Conservation (phyloP, 2,329 filamentous ascomycete genomes). For the Lecanoromycetidae sp. region DNA sequence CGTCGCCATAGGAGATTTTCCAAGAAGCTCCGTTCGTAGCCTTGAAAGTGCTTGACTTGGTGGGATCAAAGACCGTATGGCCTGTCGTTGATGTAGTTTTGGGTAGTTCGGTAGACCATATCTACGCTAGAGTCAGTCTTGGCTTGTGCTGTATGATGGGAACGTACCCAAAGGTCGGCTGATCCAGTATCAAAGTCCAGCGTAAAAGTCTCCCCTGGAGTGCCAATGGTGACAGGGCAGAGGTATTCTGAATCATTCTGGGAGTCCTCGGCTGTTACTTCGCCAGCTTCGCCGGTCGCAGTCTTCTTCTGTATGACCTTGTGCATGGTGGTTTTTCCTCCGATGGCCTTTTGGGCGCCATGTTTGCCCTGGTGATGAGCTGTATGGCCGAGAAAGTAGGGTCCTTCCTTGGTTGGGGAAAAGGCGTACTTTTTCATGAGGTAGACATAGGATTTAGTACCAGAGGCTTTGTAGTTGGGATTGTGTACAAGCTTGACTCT, state of each 20-base stretch:
- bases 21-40: constrained; percentile 39
- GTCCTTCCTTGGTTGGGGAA: constrained; percentile 49
- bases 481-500: constrained; percentile 45
- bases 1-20: constrained; percentile 58
- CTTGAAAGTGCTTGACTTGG: constrained; percentile 50
- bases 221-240: constrained; percentile 52
- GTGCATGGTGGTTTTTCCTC: constrained; percentile 38
- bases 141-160: no score
- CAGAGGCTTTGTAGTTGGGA: constrained; percentile 46
- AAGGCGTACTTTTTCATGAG: constrained; percentile 52
- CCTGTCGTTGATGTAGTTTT: constrained; percentile 25
- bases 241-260: constrained; percentile 58
- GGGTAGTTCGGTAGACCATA: constrained; percentile 43
- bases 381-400: constrained; percentile 39
- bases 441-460: constrained; percentile 52
- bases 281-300: constrained; percentile 26
- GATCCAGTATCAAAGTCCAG: constrained; percentile 62
- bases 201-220: constrained; percentile 48
- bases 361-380: constrained; percentile 39
- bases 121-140: no score
- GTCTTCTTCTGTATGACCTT: constrained; percentile 40
- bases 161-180: constrained; percentile 53
- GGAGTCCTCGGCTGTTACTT: constrained; percentile 49
- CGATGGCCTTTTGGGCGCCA: constrained; percentile 34
- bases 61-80: constrained; percentile 48